Conservation (phyloP, 306 rosid species). For the Myrica gale region DNA sequence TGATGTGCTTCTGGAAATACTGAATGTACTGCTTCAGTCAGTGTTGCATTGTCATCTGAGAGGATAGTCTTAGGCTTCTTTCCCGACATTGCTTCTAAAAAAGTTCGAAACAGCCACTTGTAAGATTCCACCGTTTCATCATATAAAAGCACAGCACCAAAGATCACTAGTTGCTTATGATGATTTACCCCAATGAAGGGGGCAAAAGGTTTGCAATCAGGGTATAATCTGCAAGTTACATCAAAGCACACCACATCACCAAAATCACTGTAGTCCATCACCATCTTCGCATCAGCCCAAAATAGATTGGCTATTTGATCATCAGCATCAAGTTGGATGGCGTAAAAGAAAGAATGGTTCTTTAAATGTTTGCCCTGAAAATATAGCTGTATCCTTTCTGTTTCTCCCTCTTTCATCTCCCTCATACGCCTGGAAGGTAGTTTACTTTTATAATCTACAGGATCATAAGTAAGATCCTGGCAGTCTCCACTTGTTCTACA, state of each 20-base stretch:
- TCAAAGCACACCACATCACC: slow-evolving; percentile 65
- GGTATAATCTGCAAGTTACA: slow-evolving; percentile 44
- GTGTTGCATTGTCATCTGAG: slow-evolving; percentile 41
- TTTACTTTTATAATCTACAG: slow-evolving; percentile 34
- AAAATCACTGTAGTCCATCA: slow-evolving; percentile 48
- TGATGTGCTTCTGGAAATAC: slow-evolving; percentile 35
- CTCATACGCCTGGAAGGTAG: slow-evolving; percentile 38
- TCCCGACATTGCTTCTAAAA: slow-evolving; percentile 50
- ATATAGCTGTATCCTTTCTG: slow-evolving; percentile 41
- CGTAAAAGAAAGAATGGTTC: slow-evolving; percentile 50
- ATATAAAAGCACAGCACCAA: slow-evolving; percentile 52
- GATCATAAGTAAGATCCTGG: slow-evolving; percentile 29
- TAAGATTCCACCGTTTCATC: slow-evolving; percentile 52
- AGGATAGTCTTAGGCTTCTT: slow-evolving; percentile 56
- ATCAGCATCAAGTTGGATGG: slow-evolving; percentile 54
- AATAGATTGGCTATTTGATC: slow-evolving; percentile 51
- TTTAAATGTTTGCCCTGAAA: slow-evolving; percentile 46
- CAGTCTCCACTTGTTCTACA: slow-evolving; percentile 26
- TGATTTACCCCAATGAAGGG: slow-evolving; percentile 51
- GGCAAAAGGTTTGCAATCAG: slow-evolving; percentile 43
- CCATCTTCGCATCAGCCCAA: slow-evolving; percentile 64
- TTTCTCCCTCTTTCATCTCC: slow-evolving; percentile 48
- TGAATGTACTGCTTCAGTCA: slow-evolving; percentile 41
- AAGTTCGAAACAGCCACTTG: slow-evolving; percentile 51
- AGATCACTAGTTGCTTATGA: slow-evolving; percentile 52